phyloP scores from a whole-genome alignment of 495 filamentous ascomycete genomes.

The Podospora fimiseda region DNA sequence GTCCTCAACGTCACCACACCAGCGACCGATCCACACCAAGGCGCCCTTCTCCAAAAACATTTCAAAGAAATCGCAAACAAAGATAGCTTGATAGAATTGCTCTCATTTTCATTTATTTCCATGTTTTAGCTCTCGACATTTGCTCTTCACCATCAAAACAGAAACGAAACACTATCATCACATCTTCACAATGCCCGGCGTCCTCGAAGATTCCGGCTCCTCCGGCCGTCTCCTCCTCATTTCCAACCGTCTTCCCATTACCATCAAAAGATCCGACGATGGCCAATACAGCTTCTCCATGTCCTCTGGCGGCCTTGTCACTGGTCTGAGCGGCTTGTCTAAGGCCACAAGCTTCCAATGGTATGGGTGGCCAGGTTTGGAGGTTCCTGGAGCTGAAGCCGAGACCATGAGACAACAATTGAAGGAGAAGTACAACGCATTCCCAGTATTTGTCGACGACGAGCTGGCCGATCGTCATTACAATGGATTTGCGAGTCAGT shows the following conservation, averaged over 20 bases:
- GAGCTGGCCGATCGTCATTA: conserved; percentile 76
- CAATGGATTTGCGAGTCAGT: conserved; percentile 81
- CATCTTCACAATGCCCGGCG: conserved; percentile 24
- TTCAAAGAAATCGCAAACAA: background rate
- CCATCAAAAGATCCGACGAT: conserved; percentile 85
- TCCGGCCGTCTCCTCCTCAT: conserved; percentile 64
- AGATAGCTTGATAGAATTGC: background rate
- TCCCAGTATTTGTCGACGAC: conserved; percentile 73
- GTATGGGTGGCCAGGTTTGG: conserved; percentile 95
- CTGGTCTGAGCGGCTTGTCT: conserved; percentile 78
- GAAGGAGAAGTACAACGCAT: conserved; percentile 64
- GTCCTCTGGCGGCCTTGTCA: conserved; percentile 92
- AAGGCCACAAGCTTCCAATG: conserved; percentile 91
- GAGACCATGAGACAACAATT: conserved; percentile 59
- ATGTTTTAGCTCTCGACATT: background rate
- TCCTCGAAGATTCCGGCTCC: conserved; percentile 14
- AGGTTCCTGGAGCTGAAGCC: conserved; percentile 68
- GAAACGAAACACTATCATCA: background rate
- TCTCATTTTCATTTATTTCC: background rate
- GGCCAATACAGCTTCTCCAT: conserved; percentile 77
- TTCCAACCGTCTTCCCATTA: conserved; percentile 91
- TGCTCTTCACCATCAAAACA: too few species aligned
- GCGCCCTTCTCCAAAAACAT: background rate
- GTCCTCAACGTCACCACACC: conserved; percentile 3
- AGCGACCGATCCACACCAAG: background rate